phyloP scores from a whole-genome alignment of 768 basidiomycete species.

The Galerina marginata region DNA sequence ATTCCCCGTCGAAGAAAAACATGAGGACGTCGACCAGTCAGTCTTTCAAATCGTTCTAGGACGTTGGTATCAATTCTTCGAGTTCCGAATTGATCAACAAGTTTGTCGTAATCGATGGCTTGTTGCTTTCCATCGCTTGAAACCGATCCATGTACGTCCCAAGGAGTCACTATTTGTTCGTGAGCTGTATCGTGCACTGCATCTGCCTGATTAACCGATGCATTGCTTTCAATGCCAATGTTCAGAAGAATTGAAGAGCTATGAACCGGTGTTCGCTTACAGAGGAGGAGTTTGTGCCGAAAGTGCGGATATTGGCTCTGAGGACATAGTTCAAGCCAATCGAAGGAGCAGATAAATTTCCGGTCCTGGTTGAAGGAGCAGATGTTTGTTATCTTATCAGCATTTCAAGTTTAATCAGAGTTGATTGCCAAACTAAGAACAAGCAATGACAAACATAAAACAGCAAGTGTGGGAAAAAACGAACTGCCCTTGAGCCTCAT shows the following conservation, averaged over 20 bases:
- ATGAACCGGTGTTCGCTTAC: constrained; percentile 5
- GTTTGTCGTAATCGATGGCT: constrained; percentile 96
- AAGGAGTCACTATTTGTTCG: constrained; percentile 91
- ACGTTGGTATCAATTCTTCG: constrained; percentile 76
- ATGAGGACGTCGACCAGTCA: constrained; percentile 91
- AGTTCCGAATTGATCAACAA: constrained; percentile 93
- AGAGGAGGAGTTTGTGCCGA: constrained; percentile 19
- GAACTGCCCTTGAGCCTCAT: constrained; percentile 32
- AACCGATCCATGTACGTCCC: constrained; percentile 95
- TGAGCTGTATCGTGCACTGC: constrained; percentile 28
- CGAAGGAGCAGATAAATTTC: too few species aligned
- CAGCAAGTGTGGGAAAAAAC: constrained; percentile 35
- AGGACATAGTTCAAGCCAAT: constrained; percentile 9
- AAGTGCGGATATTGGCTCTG: constrained; percentile 10
- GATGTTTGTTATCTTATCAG: constrained; percentile 22
- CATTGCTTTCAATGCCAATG: constrained; percentile 8
- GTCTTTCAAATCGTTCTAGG: constrained; percentile 85
- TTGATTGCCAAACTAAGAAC: constrained; percentile 15
- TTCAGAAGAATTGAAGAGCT: background rate
- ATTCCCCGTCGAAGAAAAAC: constrained; percentile 86
- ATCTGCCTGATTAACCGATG: constrained; percentile 8
- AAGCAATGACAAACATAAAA: constrained; percentile 13
- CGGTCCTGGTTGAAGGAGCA: background rate
- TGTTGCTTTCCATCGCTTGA: constrained; percentile 88
- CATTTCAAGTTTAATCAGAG: constrained; percentile 12